Base-by-base conservation (phyloP, 2,329 filamentous ascomycete genomes). In the Calonectria leucothoes region DNA sequence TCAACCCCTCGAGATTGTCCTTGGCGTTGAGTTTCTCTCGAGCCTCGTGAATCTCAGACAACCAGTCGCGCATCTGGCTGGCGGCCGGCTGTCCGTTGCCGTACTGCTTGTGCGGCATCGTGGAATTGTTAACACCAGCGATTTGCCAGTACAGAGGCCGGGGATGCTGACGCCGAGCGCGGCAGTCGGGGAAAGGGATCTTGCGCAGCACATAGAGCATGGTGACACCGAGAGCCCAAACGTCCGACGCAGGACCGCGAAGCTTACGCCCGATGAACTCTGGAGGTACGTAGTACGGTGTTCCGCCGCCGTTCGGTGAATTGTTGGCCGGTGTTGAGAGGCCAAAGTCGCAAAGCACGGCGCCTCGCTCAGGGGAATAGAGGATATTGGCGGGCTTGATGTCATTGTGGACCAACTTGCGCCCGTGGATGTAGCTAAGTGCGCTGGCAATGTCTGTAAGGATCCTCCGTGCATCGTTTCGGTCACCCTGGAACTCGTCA, bases 301-400 rank as follows among this genome's bases (percentile, higher is more conserved):
- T 92, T 64, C 90, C 90, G 31, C 90, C 90, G 11, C 86, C 86
- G 3, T 86, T 87, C 15, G 87, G 85, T 5, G 87, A 85, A 73
- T 86, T 87, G 69, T 81, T 83, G 25, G 85, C 85, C 35, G 82
- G 83, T 3, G 89, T 90, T 11, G 89, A 89, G 52, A 91, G 83
- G 15, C 90, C 90, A 81, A 91, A 90, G 81, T 92, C 90, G 81
- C 90, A 92, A 35, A 92, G 86, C 3, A 91, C 89, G 39, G 89
- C 90, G 7, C 90, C 90, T 14, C 89, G 86, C 48, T 91, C 89
- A 33, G 85, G 85, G 17, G 89, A 91, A 82, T 91, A 92, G 37
- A 92, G 83, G 69, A 92, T 91, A 74, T 92, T 92, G 75, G 87
- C 89, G 1, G 90, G 90, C 81, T 92, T 92, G 82, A 92, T 90